Conservation (phyloP, 2,329 filamentous ascomycete genomes). For the Curvularia lunata region DNA sequence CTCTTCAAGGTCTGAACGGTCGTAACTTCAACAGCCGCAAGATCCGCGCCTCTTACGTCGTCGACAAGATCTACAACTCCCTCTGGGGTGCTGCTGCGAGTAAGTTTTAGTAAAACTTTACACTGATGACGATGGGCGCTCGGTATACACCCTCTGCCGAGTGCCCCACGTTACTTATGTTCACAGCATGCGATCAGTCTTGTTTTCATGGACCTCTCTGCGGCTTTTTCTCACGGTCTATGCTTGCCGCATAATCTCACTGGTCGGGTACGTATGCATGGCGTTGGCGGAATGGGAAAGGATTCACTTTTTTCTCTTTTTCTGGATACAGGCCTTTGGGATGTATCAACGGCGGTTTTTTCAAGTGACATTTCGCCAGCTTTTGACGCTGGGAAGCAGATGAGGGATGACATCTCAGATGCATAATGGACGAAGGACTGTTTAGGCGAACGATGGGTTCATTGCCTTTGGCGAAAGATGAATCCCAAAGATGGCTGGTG, state of each 20-base stretch:
- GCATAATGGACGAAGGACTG: slow-evolving; percentile 1
- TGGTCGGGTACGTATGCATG: slow-evolving; percentile 13
- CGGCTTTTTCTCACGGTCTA: slow-evolving; percentile 3
- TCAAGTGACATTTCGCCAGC: background rate
- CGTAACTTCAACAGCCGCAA: slow-evolving; percentile 92
- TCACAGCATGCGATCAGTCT: slow-evolving; percentile 6
- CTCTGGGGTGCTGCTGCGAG: slow-evolving; percentile 60
- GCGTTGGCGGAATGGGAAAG: slow-evolving; percentile 17
- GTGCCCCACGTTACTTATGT: slow-evolving; percentile 15
- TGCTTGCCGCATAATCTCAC: slow-evolving; percentile 8
- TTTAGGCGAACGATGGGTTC: background rate
- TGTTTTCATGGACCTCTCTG: background rate
- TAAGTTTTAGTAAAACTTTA: slow-evolving; percentile 34
- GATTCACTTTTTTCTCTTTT: slow-evolving; percentile 4
- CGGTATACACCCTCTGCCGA: slow-evolving; percentile 8
- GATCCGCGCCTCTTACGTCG: slow-evolving; percentile 93
- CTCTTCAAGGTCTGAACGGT: slow-evolving; percentile 96
- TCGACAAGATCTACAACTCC: slow-evolving; percentile 98
- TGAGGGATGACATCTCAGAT: slow-evolving; percentile 1
- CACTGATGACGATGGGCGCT: slow-evolving; percentile 11
- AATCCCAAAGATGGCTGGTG: slow-evolving; percentile 1
- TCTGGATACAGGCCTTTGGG: slow-evolving; percentile 7
- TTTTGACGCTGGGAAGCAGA: slow-evolving; percentile 5
- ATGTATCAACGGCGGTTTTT: background rate
- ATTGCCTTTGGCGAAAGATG: slow-evolving; percentile 5